phyloP scores from a whole-genome alignment of 805 yeast genomes.

The Lipomyces orientalis region DNA sequence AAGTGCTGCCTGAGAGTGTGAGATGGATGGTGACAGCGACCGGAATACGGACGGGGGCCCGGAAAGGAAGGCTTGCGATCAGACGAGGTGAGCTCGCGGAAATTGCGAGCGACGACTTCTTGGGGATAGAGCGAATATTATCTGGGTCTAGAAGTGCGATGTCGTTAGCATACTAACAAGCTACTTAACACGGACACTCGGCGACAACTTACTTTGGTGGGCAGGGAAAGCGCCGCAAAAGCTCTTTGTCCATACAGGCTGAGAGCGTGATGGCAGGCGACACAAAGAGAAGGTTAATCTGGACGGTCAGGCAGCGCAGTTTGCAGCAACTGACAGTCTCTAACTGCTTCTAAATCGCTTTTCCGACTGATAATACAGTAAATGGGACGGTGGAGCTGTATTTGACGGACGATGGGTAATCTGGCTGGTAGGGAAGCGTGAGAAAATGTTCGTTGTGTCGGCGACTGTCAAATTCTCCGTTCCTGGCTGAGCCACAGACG shows the following conservation, averaged over 20 bases:
- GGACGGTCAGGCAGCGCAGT: background rate
- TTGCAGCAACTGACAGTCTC: background rate
- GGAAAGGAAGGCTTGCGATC: background rate
- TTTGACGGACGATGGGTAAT: background rate
- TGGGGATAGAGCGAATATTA: slow-evolving; percentile 12
- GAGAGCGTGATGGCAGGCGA: slow-evolving; percentile 4
- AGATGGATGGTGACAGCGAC: slow-evolving; percentile 9
- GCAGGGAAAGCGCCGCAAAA: slow-evolving; percentile 46
- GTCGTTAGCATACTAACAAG: background rate
- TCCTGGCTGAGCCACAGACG: slow-evolving; percentile 10
- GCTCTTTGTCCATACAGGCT: slow-evolving; percentile 47
- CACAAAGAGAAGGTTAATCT: background rate
- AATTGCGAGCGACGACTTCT: background rate
- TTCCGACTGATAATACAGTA: background rate
- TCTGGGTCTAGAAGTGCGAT: slow-evolving; percentile 18
- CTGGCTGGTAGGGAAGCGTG: background rate
- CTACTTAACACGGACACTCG: background rate
- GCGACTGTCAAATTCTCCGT: slow-evolving; percentile 10
- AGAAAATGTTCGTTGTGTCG: background rate
- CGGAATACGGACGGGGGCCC: slow-evolving; percentile 11
- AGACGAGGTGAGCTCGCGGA: background rate
- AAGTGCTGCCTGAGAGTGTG: slow-evolving; percentile 4
- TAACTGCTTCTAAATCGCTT: background rate
- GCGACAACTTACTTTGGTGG: slow-evolving; percentile 42
- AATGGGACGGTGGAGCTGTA: background rate